Conservation (phyloP, 31 red algal genomes). For the Odonthalia washingtoniensis region DNA sequence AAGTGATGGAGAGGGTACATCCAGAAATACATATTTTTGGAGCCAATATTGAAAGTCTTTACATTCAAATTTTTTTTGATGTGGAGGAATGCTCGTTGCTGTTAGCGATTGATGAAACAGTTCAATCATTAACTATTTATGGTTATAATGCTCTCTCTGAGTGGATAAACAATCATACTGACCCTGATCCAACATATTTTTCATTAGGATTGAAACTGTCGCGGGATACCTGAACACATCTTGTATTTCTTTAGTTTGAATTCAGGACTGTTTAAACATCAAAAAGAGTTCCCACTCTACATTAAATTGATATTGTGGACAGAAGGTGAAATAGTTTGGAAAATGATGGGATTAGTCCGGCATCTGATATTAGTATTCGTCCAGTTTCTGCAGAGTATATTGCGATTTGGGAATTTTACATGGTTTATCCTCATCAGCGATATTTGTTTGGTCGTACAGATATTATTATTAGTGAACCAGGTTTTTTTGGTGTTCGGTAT, state of each 20-base stretch:
- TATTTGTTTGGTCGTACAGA: no score
- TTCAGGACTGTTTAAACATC: no score
- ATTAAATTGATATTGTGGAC: no score
- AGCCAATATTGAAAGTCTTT: constrained; percentile 49
- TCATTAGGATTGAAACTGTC: constrained; percentile 55
- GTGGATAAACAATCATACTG: constrained; percentile 29
- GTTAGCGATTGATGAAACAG: constrained; percentile 5
- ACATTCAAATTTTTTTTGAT: constrained; percentile 25
- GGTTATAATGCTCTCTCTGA: constrained; percentile 16
- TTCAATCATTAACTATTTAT: constrained; percentile 26
- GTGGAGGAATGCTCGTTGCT: constrained; percentile 41
- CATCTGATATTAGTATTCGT: no score
- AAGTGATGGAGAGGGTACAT: constrained; percentile 38
- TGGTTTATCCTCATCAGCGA: no score
- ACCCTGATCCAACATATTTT: constrained; percentile 52
- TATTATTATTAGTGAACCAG: no score
- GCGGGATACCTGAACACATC: constrained; percentile 43
- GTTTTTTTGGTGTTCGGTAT: no score
- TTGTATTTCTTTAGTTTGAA: constrained; percentile 50
- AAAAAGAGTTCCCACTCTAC: no score
- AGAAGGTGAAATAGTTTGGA: no score
- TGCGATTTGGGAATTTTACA: no score
- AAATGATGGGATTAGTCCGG: no score
- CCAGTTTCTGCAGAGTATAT: no score
- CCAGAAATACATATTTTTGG: constrained; percentile 47